Conservation (phyloP, 2,329 filamentous ascomycete species). For the Acrodontium crateriforme region DNA sequence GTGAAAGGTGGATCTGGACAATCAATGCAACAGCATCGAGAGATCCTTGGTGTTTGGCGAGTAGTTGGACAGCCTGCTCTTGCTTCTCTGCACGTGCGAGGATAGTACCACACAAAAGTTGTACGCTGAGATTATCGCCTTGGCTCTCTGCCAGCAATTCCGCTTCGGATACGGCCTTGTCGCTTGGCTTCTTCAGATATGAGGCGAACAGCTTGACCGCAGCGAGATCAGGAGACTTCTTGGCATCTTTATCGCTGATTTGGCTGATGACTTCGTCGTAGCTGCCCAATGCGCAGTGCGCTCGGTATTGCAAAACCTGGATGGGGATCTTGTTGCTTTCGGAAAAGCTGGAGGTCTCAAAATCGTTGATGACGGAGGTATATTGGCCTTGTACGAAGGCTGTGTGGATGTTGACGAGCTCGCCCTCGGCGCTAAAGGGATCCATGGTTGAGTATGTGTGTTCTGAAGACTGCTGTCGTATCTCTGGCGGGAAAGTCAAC, state of each 20-base stretch:
- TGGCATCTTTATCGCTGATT: conserved; percentile 47
- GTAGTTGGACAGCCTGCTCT: conserved; percentile 70
- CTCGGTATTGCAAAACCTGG: conserved; percentile 64
- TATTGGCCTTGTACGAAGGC: conserved; percentile 68
- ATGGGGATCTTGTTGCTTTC: conserved; percentile 63
- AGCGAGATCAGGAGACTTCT: conserved; percentile 50
- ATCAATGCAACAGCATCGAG: conserved; percentile 69
- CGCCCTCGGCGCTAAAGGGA: conserved; percentile 51
- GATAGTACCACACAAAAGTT: conserved; percentile 69
- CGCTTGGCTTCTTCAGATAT: conserved; percentile 26
- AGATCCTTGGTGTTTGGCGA: conserved; percentile 74
- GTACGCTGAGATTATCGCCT: conserved; percentile 64
- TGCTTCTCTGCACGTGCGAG: conserved; percentile 65
- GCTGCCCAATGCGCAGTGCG: conserved; percentile 71
- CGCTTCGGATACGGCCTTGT: conserved; percentile 41
- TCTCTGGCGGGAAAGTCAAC: too few species aligned
- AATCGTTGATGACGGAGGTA: conserved; percentile 63
- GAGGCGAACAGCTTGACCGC: conserved; percentile 67
- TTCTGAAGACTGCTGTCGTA: too few species aligned
- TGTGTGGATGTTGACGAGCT: conserved; percentile 54
- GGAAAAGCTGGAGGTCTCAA: conserved; percentile 68
- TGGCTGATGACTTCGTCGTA: conserved; percentile 58
- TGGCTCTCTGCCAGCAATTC: conserved; percentile 53
- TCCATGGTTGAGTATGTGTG: conserved; percentile 38
- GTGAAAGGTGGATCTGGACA: conserved; percentile 80